Base-by-base conservation (phyloP, 495 filamentous ascomycete genomes). In the Stereocaulon alpinum region DNA sequence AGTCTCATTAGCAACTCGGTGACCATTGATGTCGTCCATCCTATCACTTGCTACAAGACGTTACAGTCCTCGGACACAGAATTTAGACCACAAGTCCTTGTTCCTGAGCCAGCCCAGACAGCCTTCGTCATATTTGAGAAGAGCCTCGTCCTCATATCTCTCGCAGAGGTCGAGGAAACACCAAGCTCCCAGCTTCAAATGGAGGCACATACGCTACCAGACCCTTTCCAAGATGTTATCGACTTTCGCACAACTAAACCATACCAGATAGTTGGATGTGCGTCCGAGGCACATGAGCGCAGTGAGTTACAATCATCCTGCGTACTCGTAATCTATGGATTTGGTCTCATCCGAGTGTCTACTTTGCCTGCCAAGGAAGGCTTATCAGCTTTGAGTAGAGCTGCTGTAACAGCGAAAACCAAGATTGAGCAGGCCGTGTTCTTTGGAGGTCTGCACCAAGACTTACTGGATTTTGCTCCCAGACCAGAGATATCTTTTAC, bases 391-490 rank as follows among this genome's bases (percentile, higher is more conserved):
- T 58, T 67, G 3, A 74, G 77, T 22, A 69, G 71, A 57, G 64
- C 66, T 14, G 69, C 70, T 27, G 76, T 92, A 20, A 89, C 88
- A 2, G 86, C 88, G 9, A 90, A 87, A 68, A 87, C 82, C 67
- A 96, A 92, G 70, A 77, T 99, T 45, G 90, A 96, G 65, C 92
- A 97, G 69, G 92, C 92, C 15, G 84, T 96, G 4, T 96, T 95
- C 73, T 97, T 87, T 68, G 89, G 91, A 1, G 82, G 80, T 22
- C 82, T 89, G 70, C 76, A 80, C 47, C 80, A 86, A 63, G 96
- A 93, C 63, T 85, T 90, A 11, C 72, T 99, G 32, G 83, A 89
- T 62, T 86, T 99, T 60, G 76, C 82, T 50, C 79, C 81, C 34
- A 78, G 80, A 51, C 73, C 79, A 27, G 81, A 81, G 42, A 72